Base-by-base conservation (phyloP, 495 filamentous ascomycete species). In the Tuber microsphaerosporum region DNA sequence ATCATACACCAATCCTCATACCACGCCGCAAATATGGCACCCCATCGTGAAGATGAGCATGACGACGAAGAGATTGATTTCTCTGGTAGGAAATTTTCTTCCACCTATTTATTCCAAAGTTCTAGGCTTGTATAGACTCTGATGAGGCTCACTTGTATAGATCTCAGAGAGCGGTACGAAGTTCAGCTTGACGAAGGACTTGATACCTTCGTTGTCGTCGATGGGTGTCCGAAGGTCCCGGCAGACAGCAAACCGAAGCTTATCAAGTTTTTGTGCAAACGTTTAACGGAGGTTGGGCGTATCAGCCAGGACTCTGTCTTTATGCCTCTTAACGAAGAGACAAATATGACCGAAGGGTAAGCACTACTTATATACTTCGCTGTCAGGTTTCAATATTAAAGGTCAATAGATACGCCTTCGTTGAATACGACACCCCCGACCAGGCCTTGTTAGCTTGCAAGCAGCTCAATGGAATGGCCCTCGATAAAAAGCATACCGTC, bases 401-500 rank as follows among this genome's bases (percentile, higher is more conserved):
- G 48, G 51, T 70, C 72, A 68, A 69, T 81, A 95, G 93, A 76
- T 96, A 91, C 81, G 94, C 94, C 77, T 97, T 99, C 83, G 93
- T 98, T 73, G 95, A 99, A 85, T 99, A 93, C 84, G 90, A 94
- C 69, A 93, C 93, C n/a, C 87, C 94, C 71, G 93, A 92, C 82
- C 93, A 97, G 85, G 95, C 95, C 22, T 87, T 92, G 46, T 91
- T 91, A 56, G 95, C 94, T 71, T 91, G 93, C 80, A 93, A 97
- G 84, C 87, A 90, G 76, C 90, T 99, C 74, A 90, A 97, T 82
- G 89, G 88, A 76, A 88, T 91, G 26, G 88, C 94, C 39, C 90
- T 98, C 81, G 95, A 99, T 86, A 97, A 93, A 87, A 97, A 89
- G 86, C 93, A 99, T 87, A 97, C 91, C 34, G 89, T 99, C 76